Base-by-base conservation (phyloP, 371 early-diverging fungal genomes). In the Mucor lusitanicus region DNA sequence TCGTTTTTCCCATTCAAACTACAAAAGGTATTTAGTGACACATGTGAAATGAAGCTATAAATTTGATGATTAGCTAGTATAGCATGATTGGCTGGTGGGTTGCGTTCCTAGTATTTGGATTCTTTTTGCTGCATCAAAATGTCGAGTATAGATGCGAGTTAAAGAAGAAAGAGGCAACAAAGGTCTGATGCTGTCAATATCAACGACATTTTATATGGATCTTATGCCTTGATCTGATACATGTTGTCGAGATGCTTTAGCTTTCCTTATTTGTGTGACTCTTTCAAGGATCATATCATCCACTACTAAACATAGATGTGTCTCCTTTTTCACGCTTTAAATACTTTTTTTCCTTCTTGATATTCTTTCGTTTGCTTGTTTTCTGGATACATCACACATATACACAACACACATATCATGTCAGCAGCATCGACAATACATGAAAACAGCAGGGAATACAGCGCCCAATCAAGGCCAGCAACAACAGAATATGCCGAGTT, bases 401-500 rank as follows among this genome's bases (percentile, higher is more conserved):
- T 17, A 17, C 15, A n/a, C n/a, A 7, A 37, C 13, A 44, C 3
- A 42, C 19, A 44, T 44, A 44, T 19, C 21, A 46, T 46, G 46
- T 46, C 46, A 46, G 46, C 9, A 46, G 2, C 46, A 46, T 3
- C 21, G 21, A 8, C 21, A 46, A 46, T 21, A 46, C 21, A 46
- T 9, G 46, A 19, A 46, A 46, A 9, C 9, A 8, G 11, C 11
- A 46, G 46, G 8, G 46, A 19, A 46, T 21, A 46, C 46, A 46
- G 3, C 9, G 11, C 46, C 19, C 46, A 46, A 19, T 46, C 25
- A 56, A 33, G 28, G 9, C 8, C 39, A 53, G 15, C 50, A 30
- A 65, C 61, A n/a, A 64, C 59, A 13, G 72, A 77, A 19, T 82
- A 82, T 66, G 68, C 75, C 23, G 69, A 76, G 40, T 69, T 82